Percentiles rank a stretch among this genome's conserved stretches.
Conservation (phyloP, 495 filamentous ascomycete genomes). For the Aspergillus mulundensis region DNA sequence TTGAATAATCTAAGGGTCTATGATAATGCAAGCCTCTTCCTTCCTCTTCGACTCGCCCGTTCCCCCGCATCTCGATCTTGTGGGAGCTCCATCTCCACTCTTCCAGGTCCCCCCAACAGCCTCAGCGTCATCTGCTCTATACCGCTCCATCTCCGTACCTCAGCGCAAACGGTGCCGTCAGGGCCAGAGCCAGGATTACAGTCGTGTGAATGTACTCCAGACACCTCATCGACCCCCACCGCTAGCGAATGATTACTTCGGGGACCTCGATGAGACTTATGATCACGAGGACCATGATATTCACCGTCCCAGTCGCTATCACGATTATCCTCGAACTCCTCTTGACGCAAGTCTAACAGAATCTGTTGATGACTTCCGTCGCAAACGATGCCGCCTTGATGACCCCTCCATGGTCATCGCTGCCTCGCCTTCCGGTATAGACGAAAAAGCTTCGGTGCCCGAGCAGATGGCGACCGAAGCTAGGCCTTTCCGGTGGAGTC, state of each 20-base stretch:
- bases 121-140: constrained; percentile 56
- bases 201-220: constrained; percentile 24
- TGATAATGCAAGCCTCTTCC: constrained; percentile 43
- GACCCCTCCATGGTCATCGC: constrained; percentile 24
- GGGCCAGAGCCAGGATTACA: constrained; percentile 25
- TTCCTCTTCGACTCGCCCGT: constrained; percentile 50
- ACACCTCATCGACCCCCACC: constrained; percentile 46
- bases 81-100: constrained; percentile 52
- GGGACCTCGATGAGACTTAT: constrained; percentile 31
- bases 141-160: constrained; percentile 52
- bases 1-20: constrained; percentile 14
- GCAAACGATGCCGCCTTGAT: constrained; percentile 40
- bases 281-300: constrained; percentile 10
- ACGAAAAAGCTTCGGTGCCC: constrained; percentile 19
- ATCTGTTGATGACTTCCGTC: constrained; percentile 25
- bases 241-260: constrained; percentile 42
- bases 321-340: constrained; percentile 35
- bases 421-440: constrained; percentile 13
- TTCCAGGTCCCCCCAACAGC: constrained; percentile 68
- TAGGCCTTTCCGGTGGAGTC: constrained; percentile 39
- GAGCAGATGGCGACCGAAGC: constrained; percentile 20
- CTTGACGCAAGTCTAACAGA: constrained; percentile 31
- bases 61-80: constrained; percentile 52
- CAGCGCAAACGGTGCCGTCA: constrained; percentile 41
- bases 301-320: constrained; percentile 43